Percentiles rank a stretch among this genome's conserved stretches.
Conservation (phyloP, 768 basidiomycete species). For the Calocybe indica region DNA sequence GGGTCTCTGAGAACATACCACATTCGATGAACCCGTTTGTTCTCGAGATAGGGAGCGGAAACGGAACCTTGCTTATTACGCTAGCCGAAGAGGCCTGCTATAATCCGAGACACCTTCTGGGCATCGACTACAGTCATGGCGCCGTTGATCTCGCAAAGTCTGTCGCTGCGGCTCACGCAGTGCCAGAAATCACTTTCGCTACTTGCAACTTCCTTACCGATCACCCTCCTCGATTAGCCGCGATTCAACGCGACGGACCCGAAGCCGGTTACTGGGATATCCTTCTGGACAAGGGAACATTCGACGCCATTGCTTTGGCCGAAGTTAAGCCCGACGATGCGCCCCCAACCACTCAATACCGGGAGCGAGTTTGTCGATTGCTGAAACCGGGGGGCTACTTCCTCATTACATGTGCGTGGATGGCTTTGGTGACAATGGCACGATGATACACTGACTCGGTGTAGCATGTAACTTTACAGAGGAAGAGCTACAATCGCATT, state of each 20-base stretch:
- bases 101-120: conserved; percentile 40
- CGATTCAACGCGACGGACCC: conserved; percentile 12
- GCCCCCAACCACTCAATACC: conserved; percentile 55
- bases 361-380: conserved; percentile 44
- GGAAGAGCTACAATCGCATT: conserved; percentile 56
- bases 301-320: conserved; percentile 76
- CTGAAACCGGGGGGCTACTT: conserved; percentile 66
- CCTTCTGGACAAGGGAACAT: conserved; percentile 84
- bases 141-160: conserved; percentile 59
- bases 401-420: conserved; percentile 69
- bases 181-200: conserved; percentile 36
- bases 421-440: neutral
- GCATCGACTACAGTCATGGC: conserved; percentile 74
- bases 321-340: conserved; percentile 48
- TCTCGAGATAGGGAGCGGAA: conserved; percentile 78
- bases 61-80: conserved; percentile 71
- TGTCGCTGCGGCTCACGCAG: conserved; percentile 42
- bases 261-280: conserved; percentile 55
- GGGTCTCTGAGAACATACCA: conserved; percentile 54
- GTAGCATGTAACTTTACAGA: conserved; percentile 84
- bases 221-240: conserved; percentile 32
- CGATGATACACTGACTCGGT: neutral
- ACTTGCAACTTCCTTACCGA: conserved; percentile 62
- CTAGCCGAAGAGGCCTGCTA: conserved; percentile 61
- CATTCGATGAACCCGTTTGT: conserved; percentile 40